These are phyloP conservation scores for Globisporangium alternatum DNA, from an alignment of 352 stramenopile genomes.

Conservation along the genomic window DNA sequence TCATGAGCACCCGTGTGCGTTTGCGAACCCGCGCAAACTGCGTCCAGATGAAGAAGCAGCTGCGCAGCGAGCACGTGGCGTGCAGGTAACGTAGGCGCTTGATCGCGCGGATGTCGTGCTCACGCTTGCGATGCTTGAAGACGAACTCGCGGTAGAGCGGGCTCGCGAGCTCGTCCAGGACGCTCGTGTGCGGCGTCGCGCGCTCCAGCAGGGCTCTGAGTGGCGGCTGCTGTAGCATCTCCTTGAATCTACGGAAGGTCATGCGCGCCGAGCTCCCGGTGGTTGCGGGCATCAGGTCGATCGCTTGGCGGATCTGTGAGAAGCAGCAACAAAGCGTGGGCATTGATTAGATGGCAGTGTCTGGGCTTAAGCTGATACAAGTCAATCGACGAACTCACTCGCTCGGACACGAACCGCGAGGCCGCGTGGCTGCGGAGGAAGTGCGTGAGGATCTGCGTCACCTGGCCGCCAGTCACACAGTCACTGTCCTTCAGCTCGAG, in stretches of 20 bases:
- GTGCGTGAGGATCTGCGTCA: constrained; percentile 55
- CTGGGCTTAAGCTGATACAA: background rate
- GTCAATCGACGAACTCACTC: constrained; percentile 26
- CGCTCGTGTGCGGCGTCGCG: constrained; percentile 39
- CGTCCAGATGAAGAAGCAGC: constrained; percentile 41
- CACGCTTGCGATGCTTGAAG: constrained; percentile 38
- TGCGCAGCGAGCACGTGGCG: constrained; percentile 34
- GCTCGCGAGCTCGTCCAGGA: constrained; percentile 54
- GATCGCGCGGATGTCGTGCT: constrained; percentile 48
- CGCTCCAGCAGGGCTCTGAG: constrained; percentile 41
- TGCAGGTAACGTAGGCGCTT: constrained; percentile 51
- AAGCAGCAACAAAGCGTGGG: background rate
- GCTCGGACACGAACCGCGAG: constrained; percentile 47
- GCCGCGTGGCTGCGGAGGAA: constrained; percentile 44
- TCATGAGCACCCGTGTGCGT: constrained; percentile 30
- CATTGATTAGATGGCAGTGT: background rate
- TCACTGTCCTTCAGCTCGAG: constrained; percentile 39
- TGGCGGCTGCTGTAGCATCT: constrained; percentile 38
- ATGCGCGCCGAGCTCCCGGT: constrained; percentile 34
- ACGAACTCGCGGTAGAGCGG: constrained; percentile 51
- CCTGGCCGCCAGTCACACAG: constrained; percentile 33
- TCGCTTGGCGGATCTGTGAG: constrained; percentile 42
- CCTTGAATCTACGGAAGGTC: constrained; percentile 40
- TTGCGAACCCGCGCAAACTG: constrained; percentile 31
- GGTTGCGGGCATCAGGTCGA: constrained; percentile 34